Evolutionary conservation across 768 basidiomycete species (phyloP).

Genomic region (Sarcodon aspratus): DNA sequence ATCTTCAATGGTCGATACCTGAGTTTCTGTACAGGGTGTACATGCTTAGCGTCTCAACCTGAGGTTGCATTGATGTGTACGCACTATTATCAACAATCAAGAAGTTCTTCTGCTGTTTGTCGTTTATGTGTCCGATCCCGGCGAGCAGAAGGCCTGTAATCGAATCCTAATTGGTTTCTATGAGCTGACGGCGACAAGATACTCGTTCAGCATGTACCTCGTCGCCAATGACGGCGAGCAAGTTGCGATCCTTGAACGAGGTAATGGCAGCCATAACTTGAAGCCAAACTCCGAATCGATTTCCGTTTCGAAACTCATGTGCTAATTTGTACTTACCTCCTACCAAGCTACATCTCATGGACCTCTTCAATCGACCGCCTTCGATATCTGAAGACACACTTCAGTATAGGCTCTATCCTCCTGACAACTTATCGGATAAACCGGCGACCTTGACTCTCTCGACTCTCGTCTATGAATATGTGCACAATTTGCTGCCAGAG

Average conservation of each 20-base stretch:
- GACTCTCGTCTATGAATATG: slow-evolving; percentile 48
- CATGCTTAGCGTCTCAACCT: not conserved
- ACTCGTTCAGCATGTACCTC: slow-evolving; percentile 46
- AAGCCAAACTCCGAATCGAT: no score
- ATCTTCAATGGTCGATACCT: slow-evolving; percentile 79
- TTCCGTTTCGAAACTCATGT: not conserved
- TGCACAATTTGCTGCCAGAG: slow-evolving; percentile 40
- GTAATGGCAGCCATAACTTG: slow-evolving; percentile 7
- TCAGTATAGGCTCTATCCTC: slow-evolving; percentile 63
- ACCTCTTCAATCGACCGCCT: slow-evolving; percentile 66
- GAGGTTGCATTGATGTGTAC: slow-evolving; percentile 15
- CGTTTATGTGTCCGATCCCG: slow-evolving; percentile 86
- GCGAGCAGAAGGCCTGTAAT: slow-evolving; percentile 93
- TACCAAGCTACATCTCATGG: slow-evolving; percentile 10
- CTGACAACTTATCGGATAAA: slow-evolving; percentile 40
- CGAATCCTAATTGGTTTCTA: slow-evolving; percentile 58
- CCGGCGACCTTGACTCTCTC: slow-evolving; percentile 54
- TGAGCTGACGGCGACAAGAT: not conserved
- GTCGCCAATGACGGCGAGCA: slow-evolving; percentile 95
- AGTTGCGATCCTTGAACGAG: slow-evolving; percentile 69
- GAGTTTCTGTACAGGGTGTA: slow-evolving; percentile 54
- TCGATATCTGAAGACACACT: slow-evolving; percentile 82
- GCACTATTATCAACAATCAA: slow-evolving; percentile 87
- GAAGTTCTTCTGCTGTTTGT: slow-evolving; percentile 95
- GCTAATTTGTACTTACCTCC: not conserved